Evolutionary conservation across 2,329 filamentous ascomycete species (phyloP).

Genomic region (Nothomitra cinnamomea): DNA sequence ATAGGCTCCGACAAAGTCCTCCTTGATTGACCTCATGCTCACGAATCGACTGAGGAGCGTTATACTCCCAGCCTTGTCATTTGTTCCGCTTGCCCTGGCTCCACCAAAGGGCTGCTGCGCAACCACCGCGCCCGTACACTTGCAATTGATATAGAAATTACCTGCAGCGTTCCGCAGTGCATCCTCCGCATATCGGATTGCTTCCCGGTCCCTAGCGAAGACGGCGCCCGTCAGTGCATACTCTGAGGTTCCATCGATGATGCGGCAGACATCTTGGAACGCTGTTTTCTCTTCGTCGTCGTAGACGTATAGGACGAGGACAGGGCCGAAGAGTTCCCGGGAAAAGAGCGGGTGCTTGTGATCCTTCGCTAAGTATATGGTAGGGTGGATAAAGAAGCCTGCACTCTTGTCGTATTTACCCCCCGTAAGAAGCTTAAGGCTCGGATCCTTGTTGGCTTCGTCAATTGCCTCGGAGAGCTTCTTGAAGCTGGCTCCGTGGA

Average conservation of each 20-base stretch:
- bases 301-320: slow-evolving; percentile 62
- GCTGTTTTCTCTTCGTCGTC: slow-evolving; percentile 36
- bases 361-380: slow-evolving; percentile 60
- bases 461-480: slow-evolving; percentile 65
- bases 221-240: slow-evolving; percentile 66
- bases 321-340: slow-evolving; percentile 68
- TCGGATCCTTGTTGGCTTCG: slow-evolving; percentile 55
- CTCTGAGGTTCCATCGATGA: slow-evolving; percentile 51
- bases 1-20: slow-evolving; percentile 32
- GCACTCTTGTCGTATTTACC: slow-evolving; percentile 61
- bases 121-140: slow-evolving; percentile 39
- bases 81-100: slow-evolving; percentile 37
- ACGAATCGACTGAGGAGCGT: slow-evolving; percentile 35
- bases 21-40: slow-evolving; percentile 38
- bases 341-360: slow-evolving; percentile 57
- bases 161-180: slow-evolving; percentile 55
- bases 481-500: slow-evolving; percentile 66
- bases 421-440: slow-evolving; percentile 56
- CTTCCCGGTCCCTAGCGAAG: slow-evolving; percentile 52
- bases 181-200: slow-evolving; percentile 51
- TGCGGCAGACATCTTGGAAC: slow-evolving; percentile 31
- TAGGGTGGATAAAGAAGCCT: slow-evolving; percentile 74
- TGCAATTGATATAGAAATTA: slow-evolving; percentile 79
- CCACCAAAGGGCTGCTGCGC: slow-evolving; percentile 36
- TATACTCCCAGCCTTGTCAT: slow-evolving; percentile 39